phyloP scores from a whole-genome alignment of 2,329 filamentous ascomycete species.

The Tolypocladium inflatum region DNA sequence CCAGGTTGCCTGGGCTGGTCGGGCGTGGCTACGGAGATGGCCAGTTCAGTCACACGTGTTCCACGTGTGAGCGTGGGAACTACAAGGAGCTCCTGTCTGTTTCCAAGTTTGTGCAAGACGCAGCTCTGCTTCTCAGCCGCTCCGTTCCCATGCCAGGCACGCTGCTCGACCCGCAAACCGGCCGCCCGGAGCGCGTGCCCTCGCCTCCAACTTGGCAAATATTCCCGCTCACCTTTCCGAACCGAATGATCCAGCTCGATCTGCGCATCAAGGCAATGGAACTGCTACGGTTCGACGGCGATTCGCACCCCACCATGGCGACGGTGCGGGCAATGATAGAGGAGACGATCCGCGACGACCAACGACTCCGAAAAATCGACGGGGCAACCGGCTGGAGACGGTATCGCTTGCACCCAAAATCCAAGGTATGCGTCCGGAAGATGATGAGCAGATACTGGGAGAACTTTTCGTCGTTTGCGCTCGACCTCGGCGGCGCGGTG shows the following conservation, averaged over 20 bases:
- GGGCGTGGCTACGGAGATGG: conserved; percentile 47
- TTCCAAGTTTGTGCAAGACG: conserved; percentile 42
- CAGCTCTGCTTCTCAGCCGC: conserved; percentile 3
- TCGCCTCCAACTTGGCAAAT: conserved; percentile 7
- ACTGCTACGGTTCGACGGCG: conserved; percentile 22
- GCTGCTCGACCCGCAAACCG: conserved; percentile 43
- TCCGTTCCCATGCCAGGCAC: conserved; percentile 56
- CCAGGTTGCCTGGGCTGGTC: not conserved
- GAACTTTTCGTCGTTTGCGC: conserved; percentile 53
- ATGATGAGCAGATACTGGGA: conserved; percentile 67
- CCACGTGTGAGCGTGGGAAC: conserved; percentile 37
- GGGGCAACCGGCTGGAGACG: conserved; percentile 8
- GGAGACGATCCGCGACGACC: conserved; percentile 25
- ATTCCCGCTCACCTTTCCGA: conserved; percentile 41
- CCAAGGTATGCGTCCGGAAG: conserved; percentile 43
- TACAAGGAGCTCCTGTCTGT: conserved; percentile 51
- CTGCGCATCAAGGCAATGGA: conserved; percentile 32
- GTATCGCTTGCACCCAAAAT: conserved; percentile 13
- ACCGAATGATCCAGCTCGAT: conserved; percentile 40
- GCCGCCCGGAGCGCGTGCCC: conserved; percentile 32
- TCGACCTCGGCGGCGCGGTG: conserved; percentile 57
- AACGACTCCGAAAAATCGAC: conserved; percentile 31
- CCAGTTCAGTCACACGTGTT: conserved; percentile 40
- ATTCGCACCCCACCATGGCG: conserved; percentile 32
- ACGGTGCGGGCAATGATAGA: conserved; percentile 43